Conservation (phyloP, 2,329 filamentous ascomycete genomes). For the Aspergillus proliferans region DNA sequence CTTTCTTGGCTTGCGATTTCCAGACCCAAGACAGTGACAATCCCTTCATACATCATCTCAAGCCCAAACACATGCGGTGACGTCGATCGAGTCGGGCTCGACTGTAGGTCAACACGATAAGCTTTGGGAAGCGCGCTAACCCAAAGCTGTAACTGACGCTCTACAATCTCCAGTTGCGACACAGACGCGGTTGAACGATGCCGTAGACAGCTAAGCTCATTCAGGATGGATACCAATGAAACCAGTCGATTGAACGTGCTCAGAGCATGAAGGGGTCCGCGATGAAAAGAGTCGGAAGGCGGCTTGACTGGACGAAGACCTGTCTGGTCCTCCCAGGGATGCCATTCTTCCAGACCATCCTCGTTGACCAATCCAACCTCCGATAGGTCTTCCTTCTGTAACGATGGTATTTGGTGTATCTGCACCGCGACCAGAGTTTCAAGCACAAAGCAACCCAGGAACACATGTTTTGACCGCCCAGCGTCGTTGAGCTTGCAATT, state of each 20-base stretch:
- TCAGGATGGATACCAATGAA: slow-evolving; percentile 29
- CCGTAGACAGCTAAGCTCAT: slow-evolving; percentile 25
- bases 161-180: slow-evolving; percentile 23
- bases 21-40: slow-evolving; percentile 18
- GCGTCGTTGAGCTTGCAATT: slow-evolving; percentile 42
- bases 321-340: slow-evolving; percentile 57
- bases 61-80: slow-evolving; percentile 30
- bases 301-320: slow-evolving; percentile 22
- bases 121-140: slow-evolving; percentile 23
- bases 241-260: slow-evolving; percentile 51
- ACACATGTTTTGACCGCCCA: slow-evolving; percentile 38
- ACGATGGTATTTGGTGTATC: slow-evolving; percentile 40
- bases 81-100: slow-evolving; percentile 14
- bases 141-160: slow-evolving; percentile 28
- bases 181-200: slow-evolving; percentile 16
- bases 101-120: slow-evolving; percentile 25
- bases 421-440: slow-evolving; percentile 47
- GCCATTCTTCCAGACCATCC: slow-evolving; percentile 68
- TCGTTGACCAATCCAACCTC: slow-evolving; percentile 50
- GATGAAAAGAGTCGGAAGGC: slow-evolving; percentile 24
- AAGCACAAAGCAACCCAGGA: slow-evolving; percentile 49
- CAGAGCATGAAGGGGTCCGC: slow-evolving; percentile 39
- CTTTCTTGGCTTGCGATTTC: slow-evolving; percentile 20
- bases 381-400: slow-evolving; percentile 47
- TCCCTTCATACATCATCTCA: slow-evolving; percentile 29